These are phyloP conservation scores for Trichoderma sp. DNA, from an alignment of 2,329 filamentous ascomycete genomes.

Conservation along the genomic window DNA sequence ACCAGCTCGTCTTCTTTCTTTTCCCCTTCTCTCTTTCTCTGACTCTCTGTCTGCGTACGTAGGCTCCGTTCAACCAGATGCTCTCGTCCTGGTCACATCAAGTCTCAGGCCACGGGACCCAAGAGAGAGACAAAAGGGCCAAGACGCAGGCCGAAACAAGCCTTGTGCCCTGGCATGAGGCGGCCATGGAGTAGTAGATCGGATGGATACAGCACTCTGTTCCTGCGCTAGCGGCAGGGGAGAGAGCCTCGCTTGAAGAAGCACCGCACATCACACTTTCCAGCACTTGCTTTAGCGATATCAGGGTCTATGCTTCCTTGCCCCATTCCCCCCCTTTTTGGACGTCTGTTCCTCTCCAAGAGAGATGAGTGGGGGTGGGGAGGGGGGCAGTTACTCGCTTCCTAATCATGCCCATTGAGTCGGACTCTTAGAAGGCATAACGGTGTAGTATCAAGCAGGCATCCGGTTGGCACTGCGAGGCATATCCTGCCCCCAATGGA, in stretches of 20 bases:
- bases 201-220: background rate
- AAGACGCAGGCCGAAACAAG: background rate
- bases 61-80: background rate
- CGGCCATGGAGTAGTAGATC: conserved; percentile 23
- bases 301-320: background rate
- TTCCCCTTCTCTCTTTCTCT: no score
- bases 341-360: background rate
- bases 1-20: background rate
- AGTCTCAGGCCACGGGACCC: background rate
- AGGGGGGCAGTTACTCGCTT: background rate
- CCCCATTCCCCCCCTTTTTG: background rate
- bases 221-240: conserved; percentile 25
- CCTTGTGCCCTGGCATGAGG: conserved; percentile 16
- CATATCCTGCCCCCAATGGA: no score
- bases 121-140: background rate
- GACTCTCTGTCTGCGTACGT: no score
- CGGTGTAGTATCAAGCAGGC: background rate
- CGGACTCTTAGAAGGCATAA: background rate
- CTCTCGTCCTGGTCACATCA: background rate
- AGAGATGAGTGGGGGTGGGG: no score
- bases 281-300: conserved; percentile 11
- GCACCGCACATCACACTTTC: conserved; percentile 21
- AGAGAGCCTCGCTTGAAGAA: conserved; percentile 15
- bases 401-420: background rate
- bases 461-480: background rate